phyloP scores from a whole-genome alignment of 805 yeast genomes.

The Teunomyces kruisii region DNA sequence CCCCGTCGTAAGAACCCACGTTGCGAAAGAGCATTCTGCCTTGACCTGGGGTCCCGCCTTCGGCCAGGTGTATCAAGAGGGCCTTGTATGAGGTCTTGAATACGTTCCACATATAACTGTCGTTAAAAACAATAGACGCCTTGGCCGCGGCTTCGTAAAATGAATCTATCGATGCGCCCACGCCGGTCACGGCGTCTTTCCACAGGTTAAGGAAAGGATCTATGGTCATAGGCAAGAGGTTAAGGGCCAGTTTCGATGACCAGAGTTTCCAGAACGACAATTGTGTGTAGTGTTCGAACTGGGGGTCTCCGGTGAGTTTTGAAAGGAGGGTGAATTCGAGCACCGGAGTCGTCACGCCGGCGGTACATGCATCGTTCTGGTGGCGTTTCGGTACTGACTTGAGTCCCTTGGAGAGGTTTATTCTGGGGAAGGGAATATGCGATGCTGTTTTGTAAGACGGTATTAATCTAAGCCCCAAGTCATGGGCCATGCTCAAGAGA shows the following conservation, averaged over 20 bases:
- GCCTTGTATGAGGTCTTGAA: conserved; percentile 55
- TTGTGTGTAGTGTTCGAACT: conserved; percentile 63
- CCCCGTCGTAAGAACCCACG: conserved; percentile 55
- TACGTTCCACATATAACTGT: conserved; percentile 62
- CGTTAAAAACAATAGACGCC: conserved; percentile 63
- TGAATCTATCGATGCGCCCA: conserved; percentile 91
- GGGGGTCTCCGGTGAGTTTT: conserved; percentile 67
- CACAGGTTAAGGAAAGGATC: conserved; percentile 58
- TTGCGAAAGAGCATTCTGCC: conserved; percentile 51
- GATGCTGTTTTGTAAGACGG: conserved; percentile 66
- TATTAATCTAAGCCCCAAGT: conserved; percentile 68
- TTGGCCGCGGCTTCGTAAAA: conserved; percentile 87
- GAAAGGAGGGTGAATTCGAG: conserved; percentile 79
- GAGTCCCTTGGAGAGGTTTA: conserved; percentile 62
- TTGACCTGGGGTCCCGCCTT: conserved; percentile 20
- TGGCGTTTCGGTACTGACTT: conserved; percentile 41
- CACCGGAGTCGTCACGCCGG: conserved; percentile 84
- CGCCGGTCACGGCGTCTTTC: conserved; percentile 65
- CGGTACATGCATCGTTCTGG: conserved; percentile 72
- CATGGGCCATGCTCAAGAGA: conserved; percentile 68
- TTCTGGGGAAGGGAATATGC: conserved; percentile 77
- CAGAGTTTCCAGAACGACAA: conserved; percentile 69
- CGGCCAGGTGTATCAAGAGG: conserved; percentile 44
- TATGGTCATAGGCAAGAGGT: conserved; percentile 76
- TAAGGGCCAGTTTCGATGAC: conserved; percentile 59